Evolutionary conservation across 2,329 filamentous ascomycete species (phyloP), one percentile per base, ranked within the genome.

Genomic region (Pseudopithomyces chartarum): DNA sequence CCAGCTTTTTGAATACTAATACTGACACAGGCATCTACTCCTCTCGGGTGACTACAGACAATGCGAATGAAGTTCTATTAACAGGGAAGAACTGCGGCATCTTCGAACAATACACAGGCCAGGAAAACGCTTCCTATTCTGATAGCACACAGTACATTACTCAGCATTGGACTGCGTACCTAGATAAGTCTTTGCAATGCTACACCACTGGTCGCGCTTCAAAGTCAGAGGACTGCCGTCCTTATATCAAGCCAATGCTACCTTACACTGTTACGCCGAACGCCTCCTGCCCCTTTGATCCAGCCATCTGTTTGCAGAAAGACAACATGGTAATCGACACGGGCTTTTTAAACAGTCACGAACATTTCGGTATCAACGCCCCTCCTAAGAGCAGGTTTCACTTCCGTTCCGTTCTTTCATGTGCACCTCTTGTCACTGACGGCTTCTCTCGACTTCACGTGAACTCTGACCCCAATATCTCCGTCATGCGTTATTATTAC

Each of bases 11-110:
- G 7, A 33, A 33, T 33, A 33, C 32, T 7, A 7, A 7, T 33
- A 36, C 34, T 36, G 34, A n/a, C 6, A 26, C 70, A 1, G 70
- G 73, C 36, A 62, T 77, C 6, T 73, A 75, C 52, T 75, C 74
- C 10, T 73, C 73, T 0, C 67, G 68, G 11, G 64, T 78, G 44
- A 69, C 74, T 4, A 71, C 71, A 17, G 56, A 65, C n/a, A 66
- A 67, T 2, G 74, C 72, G 2, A 67, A 73, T 23, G 64, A 76
- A 44, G 70, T 74, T 1, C 60, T 78, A 0, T 60, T 77, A 2
- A 56, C 52, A 12, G 63, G 64, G 23, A 43, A 58, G 15, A 54
- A 57, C 19, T 67, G 62, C 17, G 55, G 56, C 23, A 46, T 46
- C 20, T 17, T 46, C 12, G n/a, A n/a, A 32, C 13, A n/a, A 12